These are phyloP conservation scores for Aspergillus puulaauensis DNA, from an alignment of 2,329 filamentous ascomycete species.

Conservation along the genomic window DNA sequence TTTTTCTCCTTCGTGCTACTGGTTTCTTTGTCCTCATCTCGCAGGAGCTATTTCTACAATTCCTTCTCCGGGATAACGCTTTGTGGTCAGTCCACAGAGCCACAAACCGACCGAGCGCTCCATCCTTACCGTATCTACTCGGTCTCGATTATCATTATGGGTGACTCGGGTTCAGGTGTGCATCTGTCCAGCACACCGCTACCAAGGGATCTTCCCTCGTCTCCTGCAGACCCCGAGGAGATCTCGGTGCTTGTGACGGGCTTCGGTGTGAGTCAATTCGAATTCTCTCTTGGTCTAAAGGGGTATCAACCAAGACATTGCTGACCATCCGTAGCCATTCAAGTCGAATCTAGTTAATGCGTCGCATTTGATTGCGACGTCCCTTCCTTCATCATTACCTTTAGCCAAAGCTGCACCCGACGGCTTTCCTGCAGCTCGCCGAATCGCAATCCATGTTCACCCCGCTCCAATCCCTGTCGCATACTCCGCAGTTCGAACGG, in stretches of 20 bases:
- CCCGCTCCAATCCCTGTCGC: constrained; percentile 67
- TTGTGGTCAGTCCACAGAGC: neutral
- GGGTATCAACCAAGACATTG: neutral
- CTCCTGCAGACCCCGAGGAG: constrained; percentile 22
- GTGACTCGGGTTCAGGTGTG: constrained; percentile 30
- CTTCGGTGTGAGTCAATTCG: constrained; percentile 24
- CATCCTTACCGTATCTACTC: neutral
- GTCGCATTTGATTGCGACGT: constrained; percentile 73
- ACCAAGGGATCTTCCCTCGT: constrained; percentile 14
- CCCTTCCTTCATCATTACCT: constrained; percentile 65
- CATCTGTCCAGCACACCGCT: constrained; percentile 15
- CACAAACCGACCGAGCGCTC: neutral
- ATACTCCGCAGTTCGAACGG: constrained; percentile 64
- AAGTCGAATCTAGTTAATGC: constrained; percentile 73
- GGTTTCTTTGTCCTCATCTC: neutral
- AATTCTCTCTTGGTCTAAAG: constrained; percentile 14
- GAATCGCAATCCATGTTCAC: constrained; percentile 51
- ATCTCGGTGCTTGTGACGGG: constrained; percentile 38
- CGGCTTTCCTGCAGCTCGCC: constrained; percentile 23
- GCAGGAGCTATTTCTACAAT: neutral
- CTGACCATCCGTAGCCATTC: constrained; percentile 62
- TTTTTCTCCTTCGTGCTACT: constrained; percentile 6
- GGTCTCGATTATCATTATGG: constrained; percentile 23
- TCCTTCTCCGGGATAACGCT: neutral
- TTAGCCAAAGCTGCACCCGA: constrained; percentile 25